A percentile compares a stretch with the other conserved stretches of the same genome.
These are phyloP conservation scores for Saturnispora galanensis DNA, from an alignment of 805 yeast genomes.

Conservation along the genomic window DNA sequence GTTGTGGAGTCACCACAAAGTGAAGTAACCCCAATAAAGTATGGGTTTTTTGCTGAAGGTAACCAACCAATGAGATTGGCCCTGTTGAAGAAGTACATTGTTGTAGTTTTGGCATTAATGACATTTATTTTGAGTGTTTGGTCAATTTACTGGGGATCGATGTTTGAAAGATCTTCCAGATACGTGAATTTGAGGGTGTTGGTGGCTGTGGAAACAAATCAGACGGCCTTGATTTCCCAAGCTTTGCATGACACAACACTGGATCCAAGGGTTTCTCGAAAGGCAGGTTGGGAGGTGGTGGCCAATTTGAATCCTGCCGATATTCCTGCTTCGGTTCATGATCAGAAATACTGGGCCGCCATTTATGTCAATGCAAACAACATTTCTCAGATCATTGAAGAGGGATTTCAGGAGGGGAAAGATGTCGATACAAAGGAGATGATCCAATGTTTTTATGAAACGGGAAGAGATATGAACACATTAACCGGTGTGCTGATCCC, in stretches of 20 bases:
- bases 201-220: slow-evolving; percentile 31
- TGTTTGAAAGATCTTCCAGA: slow-evolving; percentile 26
- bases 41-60: slow-evolving; percentile 14
- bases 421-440: slow-evolving; percentile 21
- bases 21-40: slow-evolving; percentile 1
- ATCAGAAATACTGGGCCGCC: slow-evolving; percentile 55
- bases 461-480: slow-evolving; percentile 52
- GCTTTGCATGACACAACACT: slow-evolving; percentile 17
- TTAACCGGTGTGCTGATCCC: slow-evolving; percentile 39
- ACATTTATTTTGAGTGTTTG: slow-evolving; percentile 29
- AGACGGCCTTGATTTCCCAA: slow-evolving; percentile 24
- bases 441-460: slow-evolving; percentile 36
- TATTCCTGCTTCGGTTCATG: slow-evolving; percentile 36
- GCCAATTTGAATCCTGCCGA: slow-evolving; percentile 27
- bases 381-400: slow-evolving; percentile 31
- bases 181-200: slow-evolving; percentile 29
- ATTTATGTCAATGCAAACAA: slow-evolving; percentile 39
- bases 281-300: slow-evolving; percentile 31
- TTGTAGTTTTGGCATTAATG: slow-evolving; percentile 24
- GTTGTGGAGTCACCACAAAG: too few species aligned
- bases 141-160: slow-evolving; percentile 43
- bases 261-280: slow-evolving; percentile 8
- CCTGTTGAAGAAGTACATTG: slow-evolving; percentile 11
- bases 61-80: slow-evolving; percentile 10
- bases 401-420: slow-evolving; percentile 32